These are phyloP conservation scores for Ustilaginoidea virens DNA, from an alignment of 2,329 filamentous ascomycete species.

Conservation along the genomic window DNA sequence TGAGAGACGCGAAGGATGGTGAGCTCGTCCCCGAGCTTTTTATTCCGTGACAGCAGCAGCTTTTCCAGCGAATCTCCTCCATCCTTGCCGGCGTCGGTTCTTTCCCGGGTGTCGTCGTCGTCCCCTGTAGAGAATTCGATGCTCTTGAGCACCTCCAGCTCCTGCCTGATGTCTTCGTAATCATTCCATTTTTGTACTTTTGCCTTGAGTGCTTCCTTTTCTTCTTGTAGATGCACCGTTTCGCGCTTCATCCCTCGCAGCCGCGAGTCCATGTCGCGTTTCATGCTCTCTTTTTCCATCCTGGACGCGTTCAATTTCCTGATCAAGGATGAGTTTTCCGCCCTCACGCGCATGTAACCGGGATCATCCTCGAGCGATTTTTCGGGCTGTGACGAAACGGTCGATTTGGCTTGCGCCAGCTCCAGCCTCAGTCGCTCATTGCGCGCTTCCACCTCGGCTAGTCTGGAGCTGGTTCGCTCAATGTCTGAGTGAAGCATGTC, in stretches of 20 bases:
- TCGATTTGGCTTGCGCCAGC: slow-evolving; percentile 72
- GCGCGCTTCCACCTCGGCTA: slow-evolving; percentile 82
- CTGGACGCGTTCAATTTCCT: slow-evolving; percentile 73
- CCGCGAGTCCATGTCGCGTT: slow-evolving; percentile 59
- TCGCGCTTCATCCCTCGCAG: slow-evolving; percentile 70
- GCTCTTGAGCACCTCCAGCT: slow-evolving; percentile 91
- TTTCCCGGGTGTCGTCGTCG: slow-evolving; percentile 48
- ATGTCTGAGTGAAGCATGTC: slow-evolving; percentile 88
- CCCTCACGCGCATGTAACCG: slow-evolving; percentile 70
- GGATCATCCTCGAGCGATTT: slow-evolving; percentile 75
- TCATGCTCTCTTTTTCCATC: slow-evolving; percentile 70
- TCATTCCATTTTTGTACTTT: slow-evolving; percentile 85
- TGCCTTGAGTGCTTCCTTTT: slow-evolving; percentile 62
- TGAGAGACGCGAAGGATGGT: slow-evolving; percentile 88
- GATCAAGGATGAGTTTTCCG: slow-evolving; percentile 83
- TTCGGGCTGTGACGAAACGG: slow-evolving; percentile 41
- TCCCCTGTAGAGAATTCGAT: slow-evolving; percentile 92
- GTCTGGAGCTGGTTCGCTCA: slow-evolving; percentile 70
- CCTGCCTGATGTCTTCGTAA: slow-evolving; percentile 92
- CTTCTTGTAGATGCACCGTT: slow-evolving; percentile 55
- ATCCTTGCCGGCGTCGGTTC: slow-evolving; percentile 17
- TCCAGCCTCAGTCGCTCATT: slow-evolving; percentile 90
- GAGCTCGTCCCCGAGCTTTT: slow-evolving; percentile 88
- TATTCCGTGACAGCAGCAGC: slow-evolving; percentile 81
- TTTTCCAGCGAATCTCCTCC: slow-evolving; percentile 78